Evolutionary conservation across 768 basidiomycete species (phyloP).

Genomic region (Boletellus ananiceps): DNA sequence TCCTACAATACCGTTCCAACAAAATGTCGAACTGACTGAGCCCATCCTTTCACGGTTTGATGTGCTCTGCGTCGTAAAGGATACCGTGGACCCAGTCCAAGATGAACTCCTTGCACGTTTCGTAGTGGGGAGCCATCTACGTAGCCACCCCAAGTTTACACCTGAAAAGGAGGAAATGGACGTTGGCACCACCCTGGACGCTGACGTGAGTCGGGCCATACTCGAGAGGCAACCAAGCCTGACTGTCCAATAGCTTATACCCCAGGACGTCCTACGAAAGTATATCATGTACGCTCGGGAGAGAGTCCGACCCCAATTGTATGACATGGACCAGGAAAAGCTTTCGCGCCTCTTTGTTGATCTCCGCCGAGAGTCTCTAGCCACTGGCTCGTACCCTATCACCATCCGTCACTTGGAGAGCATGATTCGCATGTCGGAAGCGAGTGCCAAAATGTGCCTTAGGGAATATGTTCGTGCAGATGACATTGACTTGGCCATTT

Average conservation of each 20-base stretch:
- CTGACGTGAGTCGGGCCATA: constrained; percentile 62
- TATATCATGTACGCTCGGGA: constrained; percentile 99
- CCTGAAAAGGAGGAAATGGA: constrained; percentile 86
- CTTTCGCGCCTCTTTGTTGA: constrained; percentile 91
- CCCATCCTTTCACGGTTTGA: constrained; percentile 98
- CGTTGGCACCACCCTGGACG: constrained; percentile 84
- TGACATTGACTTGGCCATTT: constrained; percentile 96
- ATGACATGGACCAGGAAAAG: constrained; percentile 95
- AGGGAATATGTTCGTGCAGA: constrained; percentile 94
- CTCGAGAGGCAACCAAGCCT: constrained; percentile 6
- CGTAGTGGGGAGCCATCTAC: constrained; percentile 94
- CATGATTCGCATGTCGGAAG: constrained; percentile 99
- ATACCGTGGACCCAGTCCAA: constrained; percentile 93
- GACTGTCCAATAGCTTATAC: constrained; percentile 66
- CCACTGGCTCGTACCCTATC: constrained; percentile 98
- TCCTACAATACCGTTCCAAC: constrained; percentile 95
- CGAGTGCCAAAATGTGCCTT: constrained; percentile 96
- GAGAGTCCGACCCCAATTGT: constrained; percentile 86
- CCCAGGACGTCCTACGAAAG: constrained; percentile 92
- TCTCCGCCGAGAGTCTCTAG: constrained; percentile 90
- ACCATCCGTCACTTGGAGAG: constrained; percentile 97
- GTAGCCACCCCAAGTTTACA: constrained; percentile 93
- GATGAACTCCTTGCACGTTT: constrained; percentile 96
- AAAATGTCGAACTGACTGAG: constrained; percentile 98
- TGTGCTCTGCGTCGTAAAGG: constrained; percentile 96